These are phyloP conservation scores for Fusarium tjaetaba DNA, from an alignment of 2,329 filamentous ascomycete species.

Conservation along the genomic window DNA sequence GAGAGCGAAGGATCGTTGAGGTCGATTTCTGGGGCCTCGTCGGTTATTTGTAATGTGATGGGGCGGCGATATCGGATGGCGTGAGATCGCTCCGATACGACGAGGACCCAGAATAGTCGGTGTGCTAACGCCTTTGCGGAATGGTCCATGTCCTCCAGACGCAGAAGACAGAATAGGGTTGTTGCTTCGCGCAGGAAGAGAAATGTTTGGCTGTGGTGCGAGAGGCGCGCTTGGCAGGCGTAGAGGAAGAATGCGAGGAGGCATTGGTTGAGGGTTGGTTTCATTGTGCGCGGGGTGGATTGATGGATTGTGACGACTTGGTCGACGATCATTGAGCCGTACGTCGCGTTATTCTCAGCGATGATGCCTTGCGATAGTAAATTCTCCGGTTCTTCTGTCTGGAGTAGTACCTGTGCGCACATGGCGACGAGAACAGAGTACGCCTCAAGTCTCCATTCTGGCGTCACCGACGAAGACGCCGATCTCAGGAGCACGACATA, in stretches of 20 bases:
- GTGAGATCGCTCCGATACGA: conserved; percentile 57
- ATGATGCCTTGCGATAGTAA: conserved; percentile 47
- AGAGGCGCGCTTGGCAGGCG: conserved; percentile 54
- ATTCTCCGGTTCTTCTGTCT: conserved; percentile 51
- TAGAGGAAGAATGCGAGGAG: conserved; percentile 57
- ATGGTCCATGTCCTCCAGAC: conserved; percentile 43
- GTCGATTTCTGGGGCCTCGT: conserved; percentile 48
- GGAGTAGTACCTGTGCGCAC: conserved; percentile 54
- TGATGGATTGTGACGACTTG: conserved; percentile 50
- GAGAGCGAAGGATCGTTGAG: conserved; percentile 44
- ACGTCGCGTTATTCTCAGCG: conserved; percentile 49
- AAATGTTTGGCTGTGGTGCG: conserved; percentile 56
- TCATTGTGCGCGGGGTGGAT: conserved; percentile 46
- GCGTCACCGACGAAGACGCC: conserved; percentile 19
- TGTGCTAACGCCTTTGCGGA: conserved; percentile 43
- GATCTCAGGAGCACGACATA: conserved; percentile 49
- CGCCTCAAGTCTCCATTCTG: conserved; percentile 47
- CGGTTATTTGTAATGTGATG: conserved; percentile 55
- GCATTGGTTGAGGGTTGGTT: conserved; percentile 52
- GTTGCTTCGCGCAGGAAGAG: conserved; percentile 56
- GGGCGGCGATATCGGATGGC: conserved; percentile 57
- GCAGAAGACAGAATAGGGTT: conserved; percentile 51
- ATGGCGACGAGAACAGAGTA: conserved; percentile 52
- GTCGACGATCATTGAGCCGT: conserved; percentile 52
- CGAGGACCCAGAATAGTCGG: conserved; percentile 56